Base-by-base conservation (phyloP, 2,329 filamentous ascomycete species). In the Botrytis deweyae region DNA sequence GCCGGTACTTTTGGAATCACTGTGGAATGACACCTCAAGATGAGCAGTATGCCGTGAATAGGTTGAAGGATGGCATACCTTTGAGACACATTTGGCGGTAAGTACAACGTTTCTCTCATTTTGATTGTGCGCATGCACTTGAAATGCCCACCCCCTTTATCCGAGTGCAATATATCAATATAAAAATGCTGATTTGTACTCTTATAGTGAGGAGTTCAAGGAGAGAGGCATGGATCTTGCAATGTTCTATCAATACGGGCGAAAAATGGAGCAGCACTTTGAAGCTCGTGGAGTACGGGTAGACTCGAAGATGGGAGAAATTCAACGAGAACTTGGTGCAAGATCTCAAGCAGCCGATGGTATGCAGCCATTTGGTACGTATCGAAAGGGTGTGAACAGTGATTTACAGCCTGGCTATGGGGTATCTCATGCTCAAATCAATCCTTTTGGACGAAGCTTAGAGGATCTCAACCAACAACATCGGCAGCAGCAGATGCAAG, bases 51-150 rank as follows among this genome's bases (percentile, higher is more conserved):
- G 33, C 64, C n/a, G 44, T 67, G 58, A 14, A 73, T 33, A 63
- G 20, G 38, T 29, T 70, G 10, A 73, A 74, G 63, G 42, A 55
- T 20, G 61, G 63, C 10, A 42, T 70, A n/a, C 67, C 72, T 29
- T 71, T 73, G 16, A 46, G 14, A 49, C 25, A 63, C 16, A 40
- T 73, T 14, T 73, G 72, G 72, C 72, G 67, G 72, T 71, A 73
- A 70, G 66, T 52, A 52, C 9, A 16, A 62, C 25, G 7, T 9
- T 36, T 36, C 22, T 5, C 14, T 42, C 7, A 46, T 36, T 58
- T 29, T 42, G 8, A 22, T 29, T 25, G 58, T 40, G 36, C 20
- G 14, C 38, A 64, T 22, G 9, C 18, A 33, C 29, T 12, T 33
- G 3, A 4, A 68, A 25, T 1, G 29, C 25, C 38, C n/a, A 12